Conservation (phyloP, 1,284 basidiomycete genomes). For the Sanghuangporus baumii region DNA sequence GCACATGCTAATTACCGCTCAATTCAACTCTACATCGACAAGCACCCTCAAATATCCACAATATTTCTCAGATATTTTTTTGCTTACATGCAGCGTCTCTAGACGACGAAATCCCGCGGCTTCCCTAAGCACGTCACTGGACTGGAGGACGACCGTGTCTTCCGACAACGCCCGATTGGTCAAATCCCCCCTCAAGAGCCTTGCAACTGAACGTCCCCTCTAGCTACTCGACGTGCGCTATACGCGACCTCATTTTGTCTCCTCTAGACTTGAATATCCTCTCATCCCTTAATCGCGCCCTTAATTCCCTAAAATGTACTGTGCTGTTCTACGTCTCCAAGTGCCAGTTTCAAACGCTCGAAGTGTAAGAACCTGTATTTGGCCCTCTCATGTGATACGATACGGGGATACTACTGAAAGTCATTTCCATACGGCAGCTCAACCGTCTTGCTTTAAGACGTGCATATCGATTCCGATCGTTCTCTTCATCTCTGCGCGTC, state of each 20-base stretch:
- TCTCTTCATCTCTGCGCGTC: constrained; percentile 33
- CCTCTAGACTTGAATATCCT: neutral
- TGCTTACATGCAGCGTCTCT: no score
- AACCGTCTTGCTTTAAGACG: constrained; percentile 22
- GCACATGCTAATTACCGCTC: no score
- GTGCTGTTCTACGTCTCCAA: constrained; percentile 2
- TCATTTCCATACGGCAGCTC: constrained; percentile 12
- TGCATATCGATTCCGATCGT: constrained; percentile 23
- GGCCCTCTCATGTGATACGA: constrained; percentile 34
- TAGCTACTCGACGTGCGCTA: neutral
- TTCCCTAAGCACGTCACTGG: neutral
- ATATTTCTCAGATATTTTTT: no score
- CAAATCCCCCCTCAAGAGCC: no score
- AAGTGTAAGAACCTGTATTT: neutral
- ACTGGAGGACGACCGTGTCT: neutral
- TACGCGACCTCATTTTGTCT: neutral
- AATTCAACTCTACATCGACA: no score
- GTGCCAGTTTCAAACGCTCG: neutral
- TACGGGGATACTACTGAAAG: constrained; percentile 19
- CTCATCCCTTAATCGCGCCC: neutral
- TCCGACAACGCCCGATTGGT: constrained; percentile 8
- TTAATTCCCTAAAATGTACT: neutral
- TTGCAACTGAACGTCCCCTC: neutral
- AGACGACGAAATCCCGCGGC: neutral
- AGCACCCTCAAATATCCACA: no score